Base-by-base conservation (phyloP, 2,329 filamentous ascomycete species). In the Gaeumannomyces tritici region DNA sequence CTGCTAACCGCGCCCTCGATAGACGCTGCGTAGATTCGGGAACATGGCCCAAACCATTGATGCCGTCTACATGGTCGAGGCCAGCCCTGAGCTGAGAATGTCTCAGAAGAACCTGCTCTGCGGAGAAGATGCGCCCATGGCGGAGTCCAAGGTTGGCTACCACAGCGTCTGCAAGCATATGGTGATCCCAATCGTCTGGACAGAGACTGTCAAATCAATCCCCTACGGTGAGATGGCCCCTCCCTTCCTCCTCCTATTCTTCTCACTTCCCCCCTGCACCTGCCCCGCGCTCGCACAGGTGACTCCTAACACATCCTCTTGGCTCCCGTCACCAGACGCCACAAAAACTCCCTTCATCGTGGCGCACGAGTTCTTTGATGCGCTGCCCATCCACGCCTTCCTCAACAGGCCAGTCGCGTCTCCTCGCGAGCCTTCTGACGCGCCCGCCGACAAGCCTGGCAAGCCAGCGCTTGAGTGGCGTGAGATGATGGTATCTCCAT, bases 351-450 rank as follows among this genome's bases (percentile, higher is more conserved):
- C 95, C 0, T 96, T 98, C 74, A 96, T 99, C 64, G 85, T 98
- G 59, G 95, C 95, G 5, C 95, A 99, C 73, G 95, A 99, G 73
- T 98, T 99, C 80, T 99, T 99, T 77, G 95, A 99, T 69, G 95
- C 95, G 2, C 86, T 99, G 0, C 95, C 95, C 42, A 97, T 99
- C 68, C 93, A 99, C 73, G 88, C 91, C 64, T 99, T 99, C 73
- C 89, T 98, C 74, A 89, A 90, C 18, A 82, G 93, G 60, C 72
- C 75, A 7, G 73, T 79, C 42, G 72, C 67, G 62, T 29, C 65
- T 62, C 42, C 65, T 62, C 55, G 64, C 57, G 55, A 63, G 61
- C 13, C 59, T 15, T 73, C 57, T 24, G 29, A 55, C 81, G 57
- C 77, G 77, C 66, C 73, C 77, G 18, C 73, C 77, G 67, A 75